A percentile compares a stretch with the other conserved stretches of the same genome.
These are phyloP conservation scores for Sporothrix euskadiensis DNA, from an alignment of 2,329 filamentous ascomycete species.

Conservation along the genomic window DNA sequence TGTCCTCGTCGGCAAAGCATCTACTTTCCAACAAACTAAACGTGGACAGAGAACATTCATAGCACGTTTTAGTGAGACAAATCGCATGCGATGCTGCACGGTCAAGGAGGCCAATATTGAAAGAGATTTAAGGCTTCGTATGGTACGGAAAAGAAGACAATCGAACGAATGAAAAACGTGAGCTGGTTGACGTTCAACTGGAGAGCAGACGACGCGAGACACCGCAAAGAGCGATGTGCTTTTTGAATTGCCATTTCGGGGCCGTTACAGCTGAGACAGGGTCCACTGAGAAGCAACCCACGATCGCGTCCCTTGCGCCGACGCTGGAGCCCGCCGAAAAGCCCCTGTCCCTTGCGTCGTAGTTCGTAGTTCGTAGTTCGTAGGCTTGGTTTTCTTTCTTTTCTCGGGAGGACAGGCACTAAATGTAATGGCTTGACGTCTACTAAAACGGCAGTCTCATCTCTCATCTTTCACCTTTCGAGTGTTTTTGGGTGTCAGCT, in stretches of 20 bases:
- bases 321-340: background rate
- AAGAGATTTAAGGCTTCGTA: background rate
- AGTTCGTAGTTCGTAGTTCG: background rate
- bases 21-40: background rate
- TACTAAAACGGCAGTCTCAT: background rate
- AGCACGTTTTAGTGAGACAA: background rate
- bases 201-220: background rate
- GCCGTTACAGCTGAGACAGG: background rate
- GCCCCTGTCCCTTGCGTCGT: constrained; percentile 12
- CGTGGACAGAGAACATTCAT: background rate
- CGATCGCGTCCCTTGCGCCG: constrained; percentile 6
- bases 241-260: background rate
- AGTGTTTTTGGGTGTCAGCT: background rate
- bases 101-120: constrained; percentile 20
- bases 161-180: background rate
- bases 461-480: background rate
- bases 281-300: background rate
- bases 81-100: background rate
- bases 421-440: background rate
- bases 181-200: background rate
- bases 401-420: background rate
- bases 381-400: background rate
- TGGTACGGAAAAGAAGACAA: background rate
- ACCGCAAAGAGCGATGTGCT: constrained; percentile 7
- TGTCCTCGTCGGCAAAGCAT: too few relatives aligned